A percentile compares a stretch with the other conserved stretches of the same genome.
phyloP scores from a whole-genome alignment of 108 stramenopile genomes.

The Mediolabrus comicus region DNA sequence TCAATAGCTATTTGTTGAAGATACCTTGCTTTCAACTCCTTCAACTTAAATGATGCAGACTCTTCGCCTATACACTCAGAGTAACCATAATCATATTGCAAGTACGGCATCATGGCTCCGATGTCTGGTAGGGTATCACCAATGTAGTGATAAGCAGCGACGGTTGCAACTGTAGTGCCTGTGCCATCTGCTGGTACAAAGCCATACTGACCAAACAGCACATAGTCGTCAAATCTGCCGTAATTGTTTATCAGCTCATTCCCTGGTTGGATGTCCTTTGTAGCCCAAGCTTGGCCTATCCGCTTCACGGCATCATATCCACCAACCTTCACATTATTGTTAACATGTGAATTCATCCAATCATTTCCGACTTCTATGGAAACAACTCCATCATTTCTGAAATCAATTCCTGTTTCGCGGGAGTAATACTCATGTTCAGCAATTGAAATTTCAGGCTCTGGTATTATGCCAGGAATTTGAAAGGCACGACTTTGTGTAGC shows the following conservation, averaged over 20 bases:
- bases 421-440: background rate
- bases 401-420: conserved; percentile 4
- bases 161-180: background rate
- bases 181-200: conserved; percentile 9
- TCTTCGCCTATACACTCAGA: conserved; percentile 11
- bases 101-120: background rate
- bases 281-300: conserved; percentile 4
- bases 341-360: conserved; percentile 14
- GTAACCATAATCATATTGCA: conserved; percentile 17
- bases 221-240: conserved; percentile 2
- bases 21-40: conserved; percentile 8
- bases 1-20: conserved; percentile 3
- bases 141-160: conserved; percentile 4
- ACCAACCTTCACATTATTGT: conserved; percentile 18
- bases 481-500: conserved; percentile 17
- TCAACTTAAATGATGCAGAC: conserved; percentile 6
- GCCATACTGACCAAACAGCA: conserved; percentile 13
- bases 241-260: conserved; percentile 11
- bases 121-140: background rate
- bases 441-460: conserved; percentile 4
- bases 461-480: background rate
- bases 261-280: conserved; percentile 7
- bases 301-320: conserved; percentile 5
- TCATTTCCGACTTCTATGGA: conserved; percentile 11
- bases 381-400: background rate